phyloP scores from a whole-genome alignment of 352 stramenopile species.

The Phytophthora constricta region DNA sequence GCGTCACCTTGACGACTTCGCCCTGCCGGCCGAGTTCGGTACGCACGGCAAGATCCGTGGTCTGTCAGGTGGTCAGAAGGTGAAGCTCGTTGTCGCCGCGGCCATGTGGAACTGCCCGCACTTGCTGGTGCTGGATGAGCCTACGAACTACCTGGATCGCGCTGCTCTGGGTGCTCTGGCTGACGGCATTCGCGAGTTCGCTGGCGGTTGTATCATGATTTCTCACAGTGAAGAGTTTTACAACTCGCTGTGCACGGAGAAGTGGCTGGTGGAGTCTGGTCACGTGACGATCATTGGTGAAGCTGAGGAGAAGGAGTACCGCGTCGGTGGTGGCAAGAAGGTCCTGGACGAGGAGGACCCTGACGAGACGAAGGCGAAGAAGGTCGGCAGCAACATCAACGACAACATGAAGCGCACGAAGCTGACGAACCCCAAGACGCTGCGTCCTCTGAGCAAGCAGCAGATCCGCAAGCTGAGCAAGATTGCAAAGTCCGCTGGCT shows the following conservation, averaged over 20 bases:
- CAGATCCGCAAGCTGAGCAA: slow-evolving; percentile 12
- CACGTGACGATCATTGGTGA: slow-evolving; percentile 72
- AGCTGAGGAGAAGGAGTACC: slow-evolving; percentile 77
- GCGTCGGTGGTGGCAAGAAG: slow-evolving; percentile 64
- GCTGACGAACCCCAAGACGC: slow-evolving; percentile 74
- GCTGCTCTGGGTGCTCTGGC: slow-evolving; percentile 66
- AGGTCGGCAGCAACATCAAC: slow-evolving; percentile 54
- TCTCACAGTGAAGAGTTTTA: slow-evolving; percentile 86
- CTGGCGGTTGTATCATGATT: slow-evolving; percentile 81
- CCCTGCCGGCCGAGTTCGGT: slow-evolving; percentile 71
- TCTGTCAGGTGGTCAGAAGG: slow-evolving; percentile 82
- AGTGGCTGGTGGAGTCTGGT: slow-evolving; percentile 77
- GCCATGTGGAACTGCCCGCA: slow-evolving; percentile 88
- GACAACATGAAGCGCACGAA: slow-evolving; percentile 68
- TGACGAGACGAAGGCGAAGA: slow-evolving; percentile 50
- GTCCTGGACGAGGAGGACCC: slow-evolving; percentile 67
- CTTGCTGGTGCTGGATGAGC: slow-evolving; percentile 89
- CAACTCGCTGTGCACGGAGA: slow-evolving; percentile 81
- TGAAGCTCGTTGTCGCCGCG: slow-evolving; percentile 80
- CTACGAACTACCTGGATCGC: slow-evolving; percentile 89
- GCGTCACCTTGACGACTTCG: slow-evolving; percentile 80
- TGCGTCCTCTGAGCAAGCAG: slow-evolving; percentile 73
- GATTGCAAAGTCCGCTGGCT: slow-evolving; percentile 50
- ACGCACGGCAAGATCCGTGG: slow-evolving; percentile 84
- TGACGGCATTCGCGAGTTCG: slow-evolving; percentile 75